phyloP scores from a whole-genome alignment of 139 green algal species.

The Trebouxia sp. region DNA sequence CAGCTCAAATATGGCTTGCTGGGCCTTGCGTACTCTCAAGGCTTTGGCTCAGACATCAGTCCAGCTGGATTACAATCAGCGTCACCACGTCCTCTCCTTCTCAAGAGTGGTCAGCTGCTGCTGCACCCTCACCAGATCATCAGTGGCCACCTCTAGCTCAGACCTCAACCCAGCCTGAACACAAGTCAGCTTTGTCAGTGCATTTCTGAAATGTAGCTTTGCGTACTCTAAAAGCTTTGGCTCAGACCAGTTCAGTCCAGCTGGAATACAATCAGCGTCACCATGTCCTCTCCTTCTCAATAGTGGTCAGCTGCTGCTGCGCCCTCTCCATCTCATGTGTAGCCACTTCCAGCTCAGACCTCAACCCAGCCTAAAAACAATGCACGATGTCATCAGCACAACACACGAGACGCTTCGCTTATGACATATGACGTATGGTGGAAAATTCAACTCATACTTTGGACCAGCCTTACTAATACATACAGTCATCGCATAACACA shows the following conservation, averaged over 20 bases:
- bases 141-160: conserved; percentile 76
- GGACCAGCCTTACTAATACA: no score
- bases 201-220: no score
- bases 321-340: conserved; percentile 64
- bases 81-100: conserved; percentile 63
- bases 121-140: conserved; percentile 67
- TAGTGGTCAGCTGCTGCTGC: conserved; percentile 55
- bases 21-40: no score
- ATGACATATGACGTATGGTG: no score
- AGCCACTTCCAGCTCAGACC: conserved; percentile 78
- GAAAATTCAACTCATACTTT: no score
- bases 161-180: conserved; percentile 53
- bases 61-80: no score
- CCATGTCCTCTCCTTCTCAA: conserved; percentile 78
- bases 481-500: no score
- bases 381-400: no score
- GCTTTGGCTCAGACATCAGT: not conserved
- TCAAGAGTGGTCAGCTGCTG: conserved; percentile 69
- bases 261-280: no score
- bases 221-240: no score
- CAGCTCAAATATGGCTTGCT: no score
- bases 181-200: not conserved
- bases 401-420: no score
- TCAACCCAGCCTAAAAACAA: conserved; percentile 48
- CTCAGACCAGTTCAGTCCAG: not conserved